Conservation (phyloP, 768 basidiomycete genomes). For the Fistulinella prunicolor region DNA sequence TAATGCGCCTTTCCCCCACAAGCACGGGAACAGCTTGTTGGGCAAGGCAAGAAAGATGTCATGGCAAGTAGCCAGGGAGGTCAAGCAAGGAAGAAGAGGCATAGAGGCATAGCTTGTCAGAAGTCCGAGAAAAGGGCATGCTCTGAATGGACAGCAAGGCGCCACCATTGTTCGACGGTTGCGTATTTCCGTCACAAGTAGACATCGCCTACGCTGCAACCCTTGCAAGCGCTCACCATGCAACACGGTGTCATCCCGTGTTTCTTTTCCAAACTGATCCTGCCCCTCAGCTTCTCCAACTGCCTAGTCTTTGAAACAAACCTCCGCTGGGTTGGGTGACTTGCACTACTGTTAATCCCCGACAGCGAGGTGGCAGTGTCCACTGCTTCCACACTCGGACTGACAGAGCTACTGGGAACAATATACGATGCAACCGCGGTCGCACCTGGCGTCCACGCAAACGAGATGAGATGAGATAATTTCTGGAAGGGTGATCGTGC, state of each 20-base stretch:
- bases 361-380: conserved; percentile 10
- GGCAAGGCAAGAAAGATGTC: conserved; percentile 19
- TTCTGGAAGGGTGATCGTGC: conserved; percentile 59
- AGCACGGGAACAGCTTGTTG: not conserved
- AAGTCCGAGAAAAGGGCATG: conserved; percentile 8
- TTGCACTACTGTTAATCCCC: conserved; percentile 7
- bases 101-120: conserved; percentile 20
- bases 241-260: conserved; percentile 18
- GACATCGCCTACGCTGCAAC: conserved; percentile 23
- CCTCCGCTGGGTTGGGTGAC: conserved; percentile 24
- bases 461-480: conserved; percentile 58
- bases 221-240: conserved; percentile 29
- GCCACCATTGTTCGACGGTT: no score
- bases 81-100: conserved; percentile 11
- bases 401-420: conserved; percentile 17
- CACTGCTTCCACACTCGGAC: conserved; percentile 6
- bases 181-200: conserved; percentile 30
- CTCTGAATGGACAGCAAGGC: conserved; percentile 7
- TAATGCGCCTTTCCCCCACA: conserved; percentile 14
- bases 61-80: conserved; percentile 9
- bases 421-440: conserved; percentile 26
- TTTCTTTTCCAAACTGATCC: conserved; percentile 44
- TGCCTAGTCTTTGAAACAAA: conserved; percentile 67
- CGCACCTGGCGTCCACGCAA: conserved; percentile 48
- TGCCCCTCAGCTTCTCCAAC: conserved; percentile 56